These are phyloP conservation scores for Tillandsia fasciculata DNA, from an alignment of 176 grass and related monocot species.

Conservation along the genomic window DNA sequence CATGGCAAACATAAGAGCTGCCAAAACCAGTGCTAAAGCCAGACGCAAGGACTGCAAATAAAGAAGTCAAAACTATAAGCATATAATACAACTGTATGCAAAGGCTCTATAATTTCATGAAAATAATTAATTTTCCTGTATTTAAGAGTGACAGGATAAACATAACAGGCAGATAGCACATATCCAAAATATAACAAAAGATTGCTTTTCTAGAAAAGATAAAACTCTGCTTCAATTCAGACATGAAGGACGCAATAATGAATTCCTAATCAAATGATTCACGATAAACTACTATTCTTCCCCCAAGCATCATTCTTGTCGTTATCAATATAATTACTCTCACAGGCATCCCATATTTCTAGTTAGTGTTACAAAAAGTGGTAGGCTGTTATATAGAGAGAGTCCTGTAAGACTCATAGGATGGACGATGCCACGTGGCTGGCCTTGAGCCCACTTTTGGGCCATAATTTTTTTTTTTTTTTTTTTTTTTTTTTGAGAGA, in stretches of 20 bases:
- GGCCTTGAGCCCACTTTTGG: too few relatives aligned
- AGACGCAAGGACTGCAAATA: conserved; percentile 70
- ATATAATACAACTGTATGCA: neutral
- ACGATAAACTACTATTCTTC: neutral
- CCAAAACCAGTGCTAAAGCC: conserved; percentile 58
- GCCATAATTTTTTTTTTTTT: too few relatives aligned
- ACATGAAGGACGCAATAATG: neutral
- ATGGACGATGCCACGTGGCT: too few relatives aligned
- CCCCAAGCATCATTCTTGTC: neutral
- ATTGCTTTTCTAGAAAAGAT: neutral
- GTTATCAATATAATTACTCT: neutral
- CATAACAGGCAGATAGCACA: neutral
- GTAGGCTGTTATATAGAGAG: too few relatives aligned
- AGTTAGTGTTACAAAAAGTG: too few relatives aligned
- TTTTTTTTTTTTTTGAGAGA: too few relatives aligned
- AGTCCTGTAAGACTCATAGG: too few relatives aligned
- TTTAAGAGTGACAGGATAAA: neutral
- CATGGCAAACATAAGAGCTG: conserved; percentile 52
- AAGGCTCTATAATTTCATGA: neutral
- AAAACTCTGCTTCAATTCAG: neutral
- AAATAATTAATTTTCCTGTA: neutral
- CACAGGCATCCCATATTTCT: neutral
- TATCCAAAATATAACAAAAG: too few relatives aligned
- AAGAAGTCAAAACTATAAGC: conserved; percentile 4
- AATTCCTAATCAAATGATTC: neutral